Conservation (phyloP, 306 rosid genomes). For the Ammopiptanthus mongolicus region DNA sequence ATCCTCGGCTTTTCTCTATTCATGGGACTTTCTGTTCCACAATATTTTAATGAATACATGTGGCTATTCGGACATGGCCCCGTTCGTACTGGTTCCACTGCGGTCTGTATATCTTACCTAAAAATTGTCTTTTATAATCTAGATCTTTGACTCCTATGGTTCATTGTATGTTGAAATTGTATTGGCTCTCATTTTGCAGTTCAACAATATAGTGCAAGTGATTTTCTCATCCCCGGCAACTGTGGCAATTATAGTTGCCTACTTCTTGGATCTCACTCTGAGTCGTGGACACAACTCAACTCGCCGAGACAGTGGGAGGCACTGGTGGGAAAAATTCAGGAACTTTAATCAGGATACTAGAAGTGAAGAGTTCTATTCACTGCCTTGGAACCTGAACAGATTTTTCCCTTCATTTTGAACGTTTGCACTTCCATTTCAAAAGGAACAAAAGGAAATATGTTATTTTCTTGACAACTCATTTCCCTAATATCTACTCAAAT, state of each 20-base stretch:
- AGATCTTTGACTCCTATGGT: neutral
- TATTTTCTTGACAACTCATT: neutral
- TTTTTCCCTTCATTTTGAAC: slow-evolving; percentile 62
- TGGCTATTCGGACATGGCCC: slow-evolving; percentile 54
- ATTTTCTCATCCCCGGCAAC: slow-evolving; percentile 80
- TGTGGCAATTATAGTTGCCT: slow-evolving; percentile 57
- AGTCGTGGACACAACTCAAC: slow-evolving; percentile 34
- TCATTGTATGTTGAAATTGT: neutral
- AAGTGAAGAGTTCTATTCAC: slow-evolving; percentile 64
- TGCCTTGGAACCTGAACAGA: slow-evolving; percentile 56
- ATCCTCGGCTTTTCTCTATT: slow-evolving; percentile 77
- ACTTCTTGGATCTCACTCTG: slow-evolving; percentile 54
- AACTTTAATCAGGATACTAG: slow-evolving; percentile 44
- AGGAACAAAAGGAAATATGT: neutral
- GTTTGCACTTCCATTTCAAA: slow-evolving; percentile 5
- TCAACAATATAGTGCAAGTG: slow-evolving; percentile 67
- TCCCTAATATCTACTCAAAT: neutral
- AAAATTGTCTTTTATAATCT: neutral
- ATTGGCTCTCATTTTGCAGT: slow-evolving; percentile 34
- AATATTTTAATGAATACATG: slow-evolving; percentile 55
- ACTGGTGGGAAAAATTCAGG: slow-evolving; percentile 83
- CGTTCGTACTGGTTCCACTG: slow-evolving; percentile 51
- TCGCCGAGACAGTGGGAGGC: slow-evolving; percentile 76
- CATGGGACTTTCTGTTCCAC: slow-evolving; percentile 77
- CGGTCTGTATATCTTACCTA: slow-evolving; percentile 34